A percentile compares a stretch with the other conserved stretches of the same genome.
phyloP scores from a whole-genome alignment of 2,329 filamentous ascomycete species.

The Penicillium expansum region DNA sequence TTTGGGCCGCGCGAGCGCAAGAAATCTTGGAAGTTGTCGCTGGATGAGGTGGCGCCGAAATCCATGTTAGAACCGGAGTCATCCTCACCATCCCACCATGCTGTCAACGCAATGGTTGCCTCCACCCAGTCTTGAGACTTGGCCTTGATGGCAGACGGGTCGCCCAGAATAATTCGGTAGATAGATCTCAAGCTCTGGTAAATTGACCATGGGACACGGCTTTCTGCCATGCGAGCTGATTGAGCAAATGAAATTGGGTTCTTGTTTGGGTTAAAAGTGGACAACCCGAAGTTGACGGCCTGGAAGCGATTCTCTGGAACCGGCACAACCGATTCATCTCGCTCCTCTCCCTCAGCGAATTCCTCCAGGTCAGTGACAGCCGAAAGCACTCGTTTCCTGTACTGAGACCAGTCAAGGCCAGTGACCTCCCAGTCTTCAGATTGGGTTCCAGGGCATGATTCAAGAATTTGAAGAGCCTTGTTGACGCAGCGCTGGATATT shows the following conservation, averaged over 20 bases:
- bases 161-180: constrained; percentile 77
- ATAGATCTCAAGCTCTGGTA: constrained; percentile 80
- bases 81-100: constrained; percentile 89
- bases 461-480: constrained; percentile 66
- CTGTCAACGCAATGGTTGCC: constrained; percentile 75
- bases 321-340: constrained; percentile 42
- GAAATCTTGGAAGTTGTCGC: constrained; percentile 19
- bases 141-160: constrained; percentile 70
- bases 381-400: constrained; percentile 70
- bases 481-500: constrained; percentile 72
- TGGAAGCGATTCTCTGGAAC: constrained; percentile 47
- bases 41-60: constrained; percentile 23
- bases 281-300: constrained; percentile 48
- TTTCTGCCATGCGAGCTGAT: constrained; percentile 71
- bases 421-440: constrained; percentile 75
- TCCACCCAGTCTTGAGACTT: constrained; percentile 89
- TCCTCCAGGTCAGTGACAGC: constrained; percentile 68
- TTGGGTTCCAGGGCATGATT: constrained; percentile 67
- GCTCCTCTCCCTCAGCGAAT: constrained; percentile 72
- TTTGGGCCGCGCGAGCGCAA: constrained; percentile 29
- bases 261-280: constrained; percentile 40
- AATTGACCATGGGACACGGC: constrained; percentile 82
- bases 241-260: constrained; percentile 61
- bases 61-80: constrained; percentile 46
- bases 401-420: constrained; percentile 77